Base-by-base conservation (phyloP, 192 early-diverging fungal species). In the Spizellomyces punctatus region DNA sequence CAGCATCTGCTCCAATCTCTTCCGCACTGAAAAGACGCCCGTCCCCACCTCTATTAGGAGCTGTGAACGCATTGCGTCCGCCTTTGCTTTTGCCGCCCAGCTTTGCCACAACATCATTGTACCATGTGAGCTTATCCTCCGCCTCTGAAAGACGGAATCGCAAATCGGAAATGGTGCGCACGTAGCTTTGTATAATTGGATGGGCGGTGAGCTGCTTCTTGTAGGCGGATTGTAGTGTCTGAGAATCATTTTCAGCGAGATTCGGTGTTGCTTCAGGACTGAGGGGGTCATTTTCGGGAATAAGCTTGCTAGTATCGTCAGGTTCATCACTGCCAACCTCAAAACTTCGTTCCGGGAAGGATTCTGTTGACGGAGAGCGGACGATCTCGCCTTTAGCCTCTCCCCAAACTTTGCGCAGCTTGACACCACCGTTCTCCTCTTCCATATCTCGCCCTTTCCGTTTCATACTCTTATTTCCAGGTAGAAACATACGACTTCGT, bases 81-180 rank as follows among this genome's bases (percentile, higher is more conserved):
- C 64, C 66, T 16, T 54, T 58, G 5, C 58, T 43, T 48, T 73
- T 74, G n/a, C 64, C 63, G 41, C 76, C 62, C 10, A 72, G 52
- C n/a, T 19, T 63, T 22, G 73, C 58, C 5, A 86, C 66, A 42
- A 79, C 80, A 50, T 83, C 80, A 48, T 83, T 71, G 58, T 86
- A 81, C 84, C 84, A 86, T 9, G 78, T 75, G 1, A 86, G 55
- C 14, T 72, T 67, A 67, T 86, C 84, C 50, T 79, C 76, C 8
- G 74, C 72, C 46, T 86, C 81, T 6, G 81, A 12, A 7, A 86
- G 68, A 46, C 67, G 74, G 14, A 75, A 61, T 36, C 74, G 49
- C 10, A 83, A 54, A 17, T 80, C 75, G 7, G 84, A 69, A 19
- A 86, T 86, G 6, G 79, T 76, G 3, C 55, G 22, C 6, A 64